phyloP scores from a whole-genome alignment of 2,329 filamentous ascomycete species.

The Sclerotinia subarctica region DNA sequence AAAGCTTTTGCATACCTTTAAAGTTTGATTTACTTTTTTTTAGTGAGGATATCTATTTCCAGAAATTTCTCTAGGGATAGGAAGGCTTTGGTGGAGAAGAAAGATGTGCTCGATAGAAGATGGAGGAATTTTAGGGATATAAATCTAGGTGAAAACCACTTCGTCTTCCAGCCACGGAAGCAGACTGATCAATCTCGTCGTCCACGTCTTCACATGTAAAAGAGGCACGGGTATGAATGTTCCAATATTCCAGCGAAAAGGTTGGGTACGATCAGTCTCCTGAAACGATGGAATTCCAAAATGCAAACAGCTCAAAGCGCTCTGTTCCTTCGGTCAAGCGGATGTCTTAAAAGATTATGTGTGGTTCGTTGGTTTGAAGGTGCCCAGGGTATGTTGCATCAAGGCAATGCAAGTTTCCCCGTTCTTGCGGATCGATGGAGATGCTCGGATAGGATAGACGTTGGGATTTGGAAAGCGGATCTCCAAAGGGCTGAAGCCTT shows the following conservation, averaged over 20 bases:
- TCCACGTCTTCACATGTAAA: conserved; percentile 10
- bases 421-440: conserved; percentile 5
- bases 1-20: conserved; percentile 16
- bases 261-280: not conserved
- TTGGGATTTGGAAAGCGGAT: not conserved
- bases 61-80: not conserved
- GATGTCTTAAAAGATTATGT: conserved; percentile 9
- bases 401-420: not conserved
- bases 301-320: not conserved
- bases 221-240: not conserved
- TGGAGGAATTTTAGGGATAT: not conserved
- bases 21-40: not conserved
- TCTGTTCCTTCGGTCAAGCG: conserved; percentile 17
- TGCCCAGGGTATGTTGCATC: not conserved
- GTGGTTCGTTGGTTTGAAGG: not conserved
- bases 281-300: not conserved
- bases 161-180: not conserved
- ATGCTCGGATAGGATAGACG: not conserved
- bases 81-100: not conserved
- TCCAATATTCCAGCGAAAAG: not conserved
- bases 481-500: not conserved
- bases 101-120: not conserved
- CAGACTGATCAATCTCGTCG: not conserved
- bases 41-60: not conserved
- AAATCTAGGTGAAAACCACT: conserved; percentile 1